A percentile compares a stretch with the other conserved stretches of the same genome.
These are phyloP conservation scores for Copromyces sp. DNA, from an alignment of 495 filamentous ascomycete genomes.

Conservation along the genomic window DNA sequence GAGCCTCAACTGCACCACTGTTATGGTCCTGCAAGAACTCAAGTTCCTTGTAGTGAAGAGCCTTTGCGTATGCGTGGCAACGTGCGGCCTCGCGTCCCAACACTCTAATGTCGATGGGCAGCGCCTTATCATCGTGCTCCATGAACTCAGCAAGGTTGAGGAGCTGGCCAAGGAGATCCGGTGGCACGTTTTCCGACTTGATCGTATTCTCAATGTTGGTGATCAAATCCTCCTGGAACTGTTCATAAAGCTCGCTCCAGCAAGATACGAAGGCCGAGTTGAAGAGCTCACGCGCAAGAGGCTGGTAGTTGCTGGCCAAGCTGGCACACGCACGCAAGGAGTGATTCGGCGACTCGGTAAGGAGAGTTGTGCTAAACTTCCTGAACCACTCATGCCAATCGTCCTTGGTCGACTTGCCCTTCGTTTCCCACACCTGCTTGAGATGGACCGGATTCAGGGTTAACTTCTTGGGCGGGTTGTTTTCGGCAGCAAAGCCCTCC, in stretches of 20 bases:
- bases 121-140: conserved; percentile 97
- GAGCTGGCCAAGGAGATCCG: conserved; percentile 86
- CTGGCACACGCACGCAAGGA: conserved; percentile 87
- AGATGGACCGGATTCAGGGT: conserved; percentile 95
- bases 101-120: conserved; percentile 92
- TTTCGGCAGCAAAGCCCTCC: conserved; percentile 69
- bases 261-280: conserved; percentile 98
- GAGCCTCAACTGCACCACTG: conserved; percentile 85
- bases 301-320: conserved; percentile 80
- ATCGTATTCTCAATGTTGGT: conserved; percentile 91
- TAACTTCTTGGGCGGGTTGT: conserved; percentile 74
- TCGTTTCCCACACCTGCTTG: conserved; percentile 94
- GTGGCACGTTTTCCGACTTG: conserved; percentile 83
- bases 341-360: conserved; percentile 93
- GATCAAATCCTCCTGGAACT: conserved; percentile 86
- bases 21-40: conserved; percentile 97
- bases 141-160: conserved; percentile 98
- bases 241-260: conserved; percentile 94
- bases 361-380: conserved; percentile 85
- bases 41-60: conserved; percentile 95
- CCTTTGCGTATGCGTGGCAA: conserved; percentile 96
- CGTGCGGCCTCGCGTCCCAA: conserved; percentile 86
- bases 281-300: conserved; percentile 86
- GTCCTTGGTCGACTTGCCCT: conserved; percentile 87
- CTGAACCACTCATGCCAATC: conserved; percentile 99